These are phyloP conservation scores for Gigaspora rosea DNA, from an alignment of 192 early-diverging fungal genomes.

Conservation along the genomic window DNA sequence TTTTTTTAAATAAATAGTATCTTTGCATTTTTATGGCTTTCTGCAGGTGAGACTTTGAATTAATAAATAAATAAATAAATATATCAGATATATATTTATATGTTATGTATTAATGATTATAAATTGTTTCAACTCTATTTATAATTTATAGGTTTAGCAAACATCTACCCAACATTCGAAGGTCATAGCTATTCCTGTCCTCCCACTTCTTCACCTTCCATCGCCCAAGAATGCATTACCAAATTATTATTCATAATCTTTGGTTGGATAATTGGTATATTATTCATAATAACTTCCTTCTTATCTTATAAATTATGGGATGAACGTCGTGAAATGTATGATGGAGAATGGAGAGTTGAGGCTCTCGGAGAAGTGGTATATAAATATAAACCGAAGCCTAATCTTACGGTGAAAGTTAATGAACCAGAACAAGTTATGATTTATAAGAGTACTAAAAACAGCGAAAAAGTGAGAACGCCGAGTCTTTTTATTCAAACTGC, in stretches of 20 bases:
- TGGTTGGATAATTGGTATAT: neutral
- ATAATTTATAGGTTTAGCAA: neutral
- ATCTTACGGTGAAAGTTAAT: neutral
- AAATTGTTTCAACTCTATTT: too few relatives aligned
- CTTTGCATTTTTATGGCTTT: neutral
- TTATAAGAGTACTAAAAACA: neutral
- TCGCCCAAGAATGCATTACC: neutral
- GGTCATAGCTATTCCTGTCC: neutral
- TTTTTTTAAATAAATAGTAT: neutral
- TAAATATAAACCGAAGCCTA: constrained; percentile 2
- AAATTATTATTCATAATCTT: neutral
- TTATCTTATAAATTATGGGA: neutral
- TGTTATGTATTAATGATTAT: too few relatives aligned
- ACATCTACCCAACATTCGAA: neutral
- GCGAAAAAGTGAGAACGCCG: neutral
- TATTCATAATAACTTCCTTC: neutral
- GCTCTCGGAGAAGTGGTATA: constrained; percentile 14
- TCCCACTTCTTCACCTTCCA: neutral
- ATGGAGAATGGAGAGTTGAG: constrained; percentile 16
- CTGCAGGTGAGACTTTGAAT: neutral
- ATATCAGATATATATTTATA: too few relatives aligned
- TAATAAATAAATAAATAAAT: too few relatives aligned
- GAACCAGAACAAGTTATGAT: constrained; percentile 26
- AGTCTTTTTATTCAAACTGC: too few relatives aligned
- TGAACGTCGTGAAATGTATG: constrained; percentile 5